Conservation (phyloP, 306 rosid genomes). For the Cicer arietinum region DNA sequence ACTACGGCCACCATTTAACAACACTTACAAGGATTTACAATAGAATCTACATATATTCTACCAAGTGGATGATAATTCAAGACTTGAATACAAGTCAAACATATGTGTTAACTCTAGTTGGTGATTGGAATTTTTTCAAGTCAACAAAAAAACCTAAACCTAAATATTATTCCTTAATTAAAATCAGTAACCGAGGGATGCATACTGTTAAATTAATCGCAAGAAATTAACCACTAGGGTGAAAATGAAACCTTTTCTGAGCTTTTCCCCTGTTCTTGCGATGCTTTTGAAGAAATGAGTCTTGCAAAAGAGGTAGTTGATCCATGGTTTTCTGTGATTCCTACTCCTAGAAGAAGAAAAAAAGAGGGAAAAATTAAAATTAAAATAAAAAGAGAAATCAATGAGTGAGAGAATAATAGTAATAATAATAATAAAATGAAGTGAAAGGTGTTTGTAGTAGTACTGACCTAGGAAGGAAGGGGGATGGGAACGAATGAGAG, state of each 20-base stretch:
- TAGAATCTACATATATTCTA: neutral
- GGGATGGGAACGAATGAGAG: neutral
- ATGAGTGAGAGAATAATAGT: slow-evolving; percentile 7
- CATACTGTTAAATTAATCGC: neutral
- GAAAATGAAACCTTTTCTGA: slow-evolving; percentile 52
- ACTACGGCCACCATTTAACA: too few relatives aligned
- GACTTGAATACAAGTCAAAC: neutral
- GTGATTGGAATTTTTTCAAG: neutral
- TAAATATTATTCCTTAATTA: neutral
- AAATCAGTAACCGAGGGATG: neutral
- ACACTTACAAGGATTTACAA: too few relatives aligned
- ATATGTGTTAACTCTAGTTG: neutral
- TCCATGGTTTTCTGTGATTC: slow-evolving; percentile 45
- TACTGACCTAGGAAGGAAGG: neutral
- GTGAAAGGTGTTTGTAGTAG: neutral
- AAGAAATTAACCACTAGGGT: neutral
- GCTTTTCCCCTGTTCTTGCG: slow-evolving; percentile 40
- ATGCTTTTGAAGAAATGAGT: slow-evolving; percentile 65
- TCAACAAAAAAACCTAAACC: slow-evolving; percentile 9
- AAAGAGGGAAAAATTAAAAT: neutral
- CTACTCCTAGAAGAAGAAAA: neutral
- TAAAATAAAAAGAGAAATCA: neutral
- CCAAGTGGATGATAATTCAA: neutral
- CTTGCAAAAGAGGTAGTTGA: slow-evolving; percentile 48
- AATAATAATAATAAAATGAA: neutral